Percentiles rank a stretch among this genome's conserved stretches.
phyloP scores from a whole-genome alignment of 208 protist genomes.

The Porcisia hertigi region DNA sequence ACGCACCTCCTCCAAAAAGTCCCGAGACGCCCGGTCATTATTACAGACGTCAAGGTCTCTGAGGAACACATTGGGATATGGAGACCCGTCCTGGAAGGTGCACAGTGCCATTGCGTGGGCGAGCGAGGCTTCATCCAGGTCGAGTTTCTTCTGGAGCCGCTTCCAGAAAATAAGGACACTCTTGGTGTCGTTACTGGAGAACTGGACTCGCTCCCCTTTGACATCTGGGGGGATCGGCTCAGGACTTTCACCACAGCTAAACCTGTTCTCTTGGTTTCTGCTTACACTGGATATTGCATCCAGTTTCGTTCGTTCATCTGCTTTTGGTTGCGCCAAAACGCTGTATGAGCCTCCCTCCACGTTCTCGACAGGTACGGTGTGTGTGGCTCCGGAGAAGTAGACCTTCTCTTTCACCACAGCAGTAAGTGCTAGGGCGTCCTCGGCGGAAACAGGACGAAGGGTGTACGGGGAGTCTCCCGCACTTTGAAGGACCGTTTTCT shows the following conservation, averaged over 20 bases:
- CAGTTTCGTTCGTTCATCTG: not conserved
- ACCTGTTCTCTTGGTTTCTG: not conserved
- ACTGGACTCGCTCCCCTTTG: not conserved
- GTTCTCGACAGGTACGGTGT: not conserved
- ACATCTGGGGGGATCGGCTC: not conserved
- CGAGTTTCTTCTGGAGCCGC: not conserved
- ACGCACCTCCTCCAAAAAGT: slow-evolving; percentile 13
- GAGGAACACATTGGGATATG: slow-evolving; percentile 40
- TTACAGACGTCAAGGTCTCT: slow-evolving; percentile 37
- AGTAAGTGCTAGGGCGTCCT: slow-evolving; percentile 4
- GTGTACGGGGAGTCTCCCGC: not conserved
- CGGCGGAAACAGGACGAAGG: not conserved
- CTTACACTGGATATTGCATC: too few species aligned
- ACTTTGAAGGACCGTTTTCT: not conserved
- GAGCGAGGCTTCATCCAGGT: slow-evolving; percentile 2
- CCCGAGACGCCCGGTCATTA: slow-evolving; percentile 19
- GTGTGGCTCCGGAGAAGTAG: not conserved
- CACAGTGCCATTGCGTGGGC: slow-evolving; percentile 4
- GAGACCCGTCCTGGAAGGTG: slow-evolving; percentile 26
- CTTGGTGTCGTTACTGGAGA: slow-evolving; percentile 1
- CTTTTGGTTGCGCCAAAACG: not conserved
- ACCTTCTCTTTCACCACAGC: not conserved
- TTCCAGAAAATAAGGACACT: slow-evolving; percentile 12
- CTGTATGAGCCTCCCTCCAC: not conserved
- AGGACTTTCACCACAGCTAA: not conserved